phyloP scores from a whole-genome alignment of 176 grass and related monocot genomes.

The Eremochloa ophiuroides region DNA sequence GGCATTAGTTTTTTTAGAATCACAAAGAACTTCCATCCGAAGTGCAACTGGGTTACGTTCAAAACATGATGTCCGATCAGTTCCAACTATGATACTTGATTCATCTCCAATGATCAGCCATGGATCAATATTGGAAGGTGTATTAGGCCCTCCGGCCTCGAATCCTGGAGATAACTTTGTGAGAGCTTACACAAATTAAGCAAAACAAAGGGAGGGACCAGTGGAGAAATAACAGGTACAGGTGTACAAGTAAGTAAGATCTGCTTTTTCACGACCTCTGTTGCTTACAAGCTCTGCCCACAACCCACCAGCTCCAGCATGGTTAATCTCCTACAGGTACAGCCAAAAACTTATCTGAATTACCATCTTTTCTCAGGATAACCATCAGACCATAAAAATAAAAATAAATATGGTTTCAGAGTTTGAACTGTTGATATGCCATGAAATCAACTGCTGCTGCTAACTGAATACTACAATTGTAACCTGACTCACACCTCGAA shows the following conservation, averaged over 20 bases:
- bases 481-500: conserved; percentile 63
- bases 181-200: not conserved
- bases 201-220: not conserved
- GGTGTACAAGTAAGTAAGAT: not conserved
- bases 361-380: not conserved
- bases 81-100: conserved; percentile 55
- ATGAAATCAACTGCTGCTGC: not conserved
- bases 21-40: conserved; percentile 74
- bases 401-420: not conserved
- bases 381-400: not conserved
- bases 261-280: conserved; percentile 50
- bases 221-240: not conserved
- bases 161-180: conserved; percentile 56
- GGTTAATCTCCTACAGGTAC: conserved; percentile 80
- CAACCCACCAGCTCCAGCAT: conserved; percentile 88
- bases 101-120: conserved; percentile 82
- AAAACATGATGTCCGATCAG: conserved; percentile 70
- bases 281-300: conserved; percentile 94
- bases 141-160: conserved; percentile 85
- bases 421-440: not conserved
- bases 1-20: conserved; percentile 43
- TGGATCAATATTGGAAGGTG: conserved; percentile 84
- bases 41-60: conserved; percentile 68
- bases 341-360: not conserved
- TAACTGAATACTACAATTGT: not conserved